A percentile compares a stretch with the other conserved stretches of the same genome.
Conservation (phyloP, 1,284 basidiomycete species). For the Melampsora larici-populina region DNA sequence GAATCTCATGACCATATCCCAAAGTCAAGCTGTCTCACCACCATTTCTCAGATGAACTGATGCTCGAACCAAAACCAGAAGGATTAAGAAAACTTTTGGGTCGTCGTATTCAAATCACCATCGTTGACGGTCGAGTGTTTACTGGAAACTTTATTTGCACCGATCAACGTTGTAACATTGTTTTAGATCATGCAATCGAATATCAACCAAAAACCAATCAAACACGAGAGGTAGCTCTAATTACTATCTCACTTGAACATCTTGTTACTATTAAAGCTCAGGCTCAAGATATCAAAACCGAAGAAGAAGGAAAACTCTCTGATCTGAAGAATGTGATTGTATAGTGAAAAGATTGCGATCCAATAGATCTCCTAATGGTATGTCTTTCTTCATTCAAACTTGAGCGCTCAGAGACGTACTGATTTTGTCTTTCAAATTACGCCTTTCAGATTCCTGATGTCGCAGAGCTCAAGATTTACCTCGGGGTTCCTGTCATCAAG, state of each 20-base stretch:
- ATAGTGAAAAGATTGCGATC: no score
- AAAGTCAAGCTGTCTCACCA: no score
- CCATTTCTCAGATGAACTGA: background rate
- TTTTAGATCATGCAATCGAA: conserved; percentile 33
- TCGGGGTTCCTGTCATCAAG: no score
- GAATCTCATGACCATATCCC: no score
- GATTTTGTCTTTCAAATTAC: no score
- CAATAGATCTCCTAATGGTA: no score
- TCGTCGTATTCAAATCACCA: background rate
- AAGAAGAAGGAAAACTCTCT: no score
- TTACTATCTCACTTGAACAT: conserved; percentile 20
- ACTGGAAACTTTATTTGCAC: conserved; percentile 22
- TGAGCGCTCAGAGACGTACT: no score
- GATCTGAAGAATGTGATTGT: no score
- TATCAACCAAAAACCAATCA: background rate
- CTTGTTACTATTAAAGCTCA: conserved; percentile 19
- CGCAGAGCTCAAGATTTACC: no score
- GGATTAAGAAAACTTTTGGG: conserved; percentile 13
- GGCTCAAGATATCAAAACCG: background rate
- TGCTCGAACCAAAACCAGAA: conserved; percentile 2
- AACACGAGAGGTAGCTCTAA: conserved; percentile 6
- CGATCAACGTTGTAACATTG: conserved; percentile 18
- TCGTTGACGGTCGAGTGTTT: conserved; percentile 18
- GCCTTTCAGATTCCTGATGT: no score
- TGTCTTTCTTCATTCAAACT: no score